Conservation (phyloP, 1,139 yeast genomes). For the Blastobotrys indianensis region DNA sequence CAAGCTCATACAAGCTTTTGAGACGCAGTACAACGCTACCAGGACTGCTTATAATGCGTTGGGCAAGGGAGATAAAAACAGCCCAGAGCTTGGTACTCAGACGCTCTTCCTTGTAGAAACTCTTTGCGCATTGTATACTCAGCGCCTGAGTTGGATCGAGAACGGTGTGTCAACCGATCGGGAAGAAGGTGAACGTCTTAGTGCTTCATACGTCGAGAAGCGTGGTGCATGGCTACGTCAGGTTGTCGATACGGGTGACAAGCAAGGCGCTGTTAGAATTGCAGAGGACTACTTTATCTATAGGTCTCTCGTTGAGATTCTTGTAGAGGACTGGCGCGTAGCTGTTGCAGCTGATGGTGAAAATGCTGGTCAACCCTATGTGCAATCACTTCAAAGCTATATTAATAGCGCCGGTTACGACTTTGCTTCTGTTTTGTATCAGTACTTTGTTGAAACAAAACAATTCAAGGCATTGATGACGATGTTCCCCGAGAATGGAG, state of each 20-base stretch:
- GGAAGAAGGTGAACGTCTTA: conserved; percentile 19
- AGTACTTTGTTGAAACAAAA: conserved; percentile 50
- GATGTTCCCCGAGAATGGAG: conserved; percentile 51
- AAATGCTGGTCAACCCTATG: conserved; percentile 27
- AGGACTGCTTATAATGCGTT: conserved; percentile 15
- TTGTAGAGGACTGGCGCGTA: conserved; percentile 47
- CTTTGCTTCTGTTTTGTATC: conserved; percentile 64
- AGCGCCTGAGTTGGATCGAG: conserved; percentile 25
- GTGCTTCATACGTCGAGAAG: conserved; percentile 24
- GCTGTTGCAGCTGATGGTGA: conserved; percentile 26
- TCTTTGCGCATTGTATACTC: conserved; percentile 29
- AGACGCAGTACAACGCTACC: conserved; percentile 23
- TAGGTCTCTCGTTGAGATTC: conserved; percentile 56
- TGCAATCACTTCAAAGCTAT: conserved; percentile 42
- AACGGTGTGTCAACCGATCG: conserved; percentile 10
- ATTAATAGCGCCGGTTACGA: conserved; percentile 58
- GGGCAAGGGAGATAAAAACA: conserved; percentile 15
- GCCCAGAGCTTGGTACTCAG: conserved; percentile 19
- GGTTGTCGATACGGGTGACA: conserved; percentile 44
- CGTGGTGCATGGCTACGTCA: conserved; percentile 50
- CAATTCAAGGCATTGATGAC: conserved; percentile 51
- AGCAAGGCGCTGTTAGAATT: conserved; percentile 52
- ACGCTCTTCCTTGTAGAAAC: conserved; percentile 29
- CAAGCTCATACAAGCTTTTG: conserved; percentile 23
- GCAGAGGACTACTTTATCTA: conserved; percentile 66